Evolutionary conservation across 2,329 filamentous ascomycete genomes (phyloP).

Genomic region (Penicillium hordei): DNA sequence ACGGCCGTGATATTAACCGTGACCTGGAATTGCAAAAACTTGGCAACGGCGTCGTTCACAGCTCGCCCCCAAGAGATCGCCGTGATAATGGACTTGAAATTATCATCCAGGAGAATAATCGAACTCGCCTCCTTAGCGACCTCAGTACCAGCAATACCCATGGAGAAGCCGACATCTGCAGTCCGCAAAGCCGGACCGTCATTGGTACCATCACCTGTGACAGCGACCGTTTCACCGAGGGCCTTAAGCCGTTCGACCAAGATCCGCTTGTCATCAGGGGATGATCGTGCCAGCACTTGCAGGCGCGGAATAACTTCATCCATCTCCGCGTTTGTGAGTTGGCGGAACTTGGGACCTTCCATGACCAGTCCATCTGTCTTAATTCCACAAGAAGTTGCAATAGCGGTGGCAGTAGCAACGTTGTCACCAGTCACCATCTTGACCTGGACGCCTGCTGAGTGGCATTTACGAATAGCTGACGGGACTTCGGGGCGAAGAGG

Average conservation of each 20-base stretch:
- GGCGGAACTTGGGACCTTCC: constrained; percentile 68
- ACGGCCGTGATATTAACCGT: constrained; percentile 92
- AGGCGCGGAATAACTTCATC: constrained; percentile 58
- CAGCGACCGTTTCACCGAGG: constrained; percentile 63
- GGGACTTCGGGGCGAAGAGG: constrained; percentile 68
- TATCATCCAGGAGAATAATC: constrained; percentile 67
- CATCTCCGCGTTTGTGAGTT: constrained; percentile 60
- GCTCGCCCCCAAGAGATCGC: constrained; percentile 68
- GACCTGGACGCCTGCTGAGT: constrained; percentile 67
- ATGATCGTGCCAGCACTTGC: constrained; percentile 65
- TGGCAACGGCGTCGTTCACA: constrained; percentile 67
- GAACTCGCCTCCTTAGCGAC: constrained; percentile 69
- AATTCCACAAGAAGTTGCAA: constrained; percentile 72
- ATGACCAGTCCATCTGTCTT: constrained; percentile 62
- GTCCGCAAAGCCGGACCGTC: constrained; percentile 65
- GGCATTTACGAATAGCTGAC: constrained; percentile 65
- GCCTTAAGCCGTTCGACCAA: constrained; percentile 61
- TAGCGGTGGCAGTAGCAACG: constrained; percentile 69
- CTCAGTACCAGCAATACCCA: constrained; percentile 67
- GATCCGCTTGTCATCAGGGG: constrained; percentile 66
- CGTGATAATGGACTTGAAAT: constrained; percentile 65
- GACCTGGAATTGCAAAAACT: constrained; percentile 65
- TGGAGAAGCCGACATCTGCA: constrained; percentile 67
- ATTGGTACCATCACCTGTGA: constrained; percentile 67
- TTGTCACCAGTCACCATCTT: constrained; percentile 75